A percentile compares a stretch with the other conserved stretches of the same genome.
These are phyloP conservation scores for Ceriops tagal DNA, from an alignment of 345 rosid species.

Conservation along the genomic window DNA sequence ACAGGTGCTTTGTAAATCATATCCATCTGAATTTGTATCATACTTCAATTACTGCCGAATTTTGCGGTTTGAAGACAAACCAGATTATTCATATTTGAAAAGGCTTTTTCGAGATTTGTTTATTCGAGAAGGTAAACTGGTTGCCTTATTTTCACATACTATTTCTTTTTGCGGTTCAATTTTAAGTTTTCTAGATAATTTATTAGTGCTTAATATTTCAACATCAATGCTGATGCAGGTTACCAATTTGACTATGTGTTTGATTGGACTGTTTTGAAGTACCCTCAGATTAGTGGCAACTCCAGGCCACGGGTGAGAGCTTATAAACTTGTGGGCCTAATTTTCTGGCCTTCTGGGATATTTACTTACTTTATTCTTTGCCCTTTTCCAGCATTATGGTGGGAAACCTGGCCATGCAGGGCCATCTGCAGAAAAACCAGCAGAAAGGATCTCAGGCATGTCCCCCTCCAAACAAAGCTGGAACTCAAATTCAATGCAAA, in stretches of 20 bases:
- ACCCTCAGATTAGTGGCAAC: constrained; percentile 78
- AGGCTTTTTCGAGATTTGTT: constrained; percentile 92
- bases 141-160: background rate
- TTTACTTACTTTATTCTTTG: constrained; percentile 2
- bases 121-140: constrained; percentile 71
- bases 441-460: constrained; percentile 70
- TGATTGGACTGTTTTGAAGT: constrained; percentile 89
- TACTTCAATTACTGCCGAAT: constrained; percentile 94
- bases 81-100: constrained; percentile 92
- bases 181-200: background rate
- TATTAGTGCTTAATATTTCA: background rate
- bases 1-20: constrained; percentile 85
- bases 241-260: constrained; percentile 91
- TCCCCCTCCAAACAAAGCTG: background rate
- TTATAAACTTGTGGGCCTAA: constrained; percentile 4
- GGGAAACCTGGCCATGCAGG: constrained; percentile 59
- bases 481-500: background rate
- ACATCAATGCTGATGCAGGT: constrained; percentile 42
- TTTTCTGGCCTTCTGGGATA: background rate
- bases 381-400: constrained; percentile 23
- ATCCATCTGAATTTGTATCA: constrained; percentile 84
- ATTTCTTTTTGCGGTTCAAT: background rate
- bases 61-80: constrained; percentile 91
- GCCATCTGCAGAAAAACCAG: constrained; percentile 58
- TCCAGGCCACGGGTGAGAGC: constrained; percentile 69